Conservation (phyloP, 306 rosid species). For the Astragalus glycyphyllos region DNA sequence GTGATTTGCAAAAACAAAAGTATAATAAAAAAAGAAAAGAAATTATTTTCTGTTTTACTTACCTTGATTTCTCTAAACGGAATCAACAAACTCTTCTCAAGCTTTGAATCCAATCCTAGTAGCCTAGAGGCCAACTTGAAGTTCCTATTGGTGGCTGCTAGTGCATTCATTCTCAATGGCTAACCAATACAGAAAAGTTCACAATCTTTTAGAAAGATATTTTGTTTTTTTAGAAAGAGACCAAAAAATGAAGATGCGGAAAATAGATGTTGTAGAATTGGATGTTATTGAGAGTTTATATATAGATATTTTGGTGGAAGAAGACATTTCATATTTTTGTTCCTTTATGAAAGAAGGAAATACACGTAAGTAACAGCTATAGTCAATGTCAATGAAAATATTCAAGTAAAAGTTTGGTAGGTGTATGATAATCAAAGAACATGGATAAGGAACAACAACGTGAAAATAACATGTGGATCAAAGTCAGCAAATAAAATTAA, state of each 20-base stretch:
- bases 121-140: conserved; percentile 89
- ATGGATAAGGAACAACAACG: conserved; percentile 21
- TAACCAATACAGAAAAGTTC: neutral
- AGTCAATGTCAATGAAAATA: conserved; percentile 27
- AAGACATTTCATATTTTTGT: neutral
- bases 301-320: neutral
- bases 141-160: conserved; percentile 96
- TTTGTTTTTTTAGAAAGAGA: conserved; percentile 15
- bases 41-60: neutral
- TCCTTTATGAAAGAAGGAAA: conserved; percentile 9
- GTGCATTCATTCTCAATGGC: conserved; percentile 71
- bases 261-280: conserved; percentile 23
- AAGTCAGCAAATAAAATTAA: neutral
- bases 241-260: conserved; percentile 6
- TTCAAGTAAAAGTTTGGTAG: conserved; percentile 14
- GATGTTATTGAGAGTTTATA: neutral
- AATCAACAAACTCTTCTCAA: conserved; percentile 86
- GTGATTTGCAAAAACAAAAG: neutral
- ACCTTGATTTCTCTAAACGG: conserved; percentile 98
- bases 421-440: neutral
- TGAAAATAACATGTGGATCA: conserved; percentile 32
- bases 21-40: neutral
- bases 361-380: conserved; percentile 24
- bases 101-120: conserved; percentile 89
- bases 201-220: conserved; percentile 9